Evolutionary conservation across 2,329 filamentous ascomycete species (phyloP).

Genomic region (Mariannaea elegans): DNA sequence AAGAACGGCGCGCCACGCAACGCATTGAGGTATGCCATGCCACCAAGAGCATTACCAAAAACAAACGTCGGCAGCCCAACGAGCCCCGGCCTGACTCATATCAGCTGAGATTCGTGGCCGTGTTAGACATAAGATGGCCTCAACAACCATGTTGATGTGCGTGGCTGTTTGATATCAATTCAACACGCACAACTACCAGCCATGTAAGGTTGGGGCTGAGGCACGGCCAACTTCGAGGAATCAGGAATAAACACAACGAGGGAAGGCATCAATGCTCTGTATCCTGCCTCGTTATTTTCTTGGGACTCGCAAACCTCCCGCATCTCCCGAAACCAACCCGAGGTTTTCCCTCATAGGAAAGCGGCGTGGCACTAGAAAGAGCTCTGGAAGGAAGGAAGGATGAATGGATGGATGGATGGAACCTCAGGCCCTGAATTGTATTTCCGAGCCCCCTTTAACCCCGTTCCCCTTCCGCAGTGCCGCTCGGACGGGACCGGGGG

Average conservation of each 20-base stretch:
- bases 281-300: not conserved
- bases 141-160: no score
- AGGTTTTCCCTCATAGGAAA: slow-evolving; percentile 12
- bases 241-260: no score
- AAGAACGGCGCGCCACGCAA: slow-evolving; percentile 8
- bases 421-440: slow-evolving; percentile 3
- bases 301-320: slow-evolving; percentile 8
- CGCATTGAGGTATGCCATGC: not conserved
- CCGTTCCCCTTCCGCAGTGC: not conserved
- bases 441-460: slow-evolving; percentile 10
- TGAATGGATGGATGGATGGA: slow-evolving; percentile 4
- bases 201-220: no score
- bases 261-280: not conserved
- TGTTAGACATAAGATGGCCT: no score
- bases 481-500: slow-evolving; percentile 10
- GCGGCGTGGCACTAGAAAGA: slow-evolving; percentile 9
- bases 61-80: not conserved
- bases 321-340: slow-evolving; percentile 7
- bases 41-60: slow-evolving; percentile 1
- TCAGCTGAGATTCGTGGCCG: no score
- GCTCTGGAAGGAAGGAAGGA: slow-evolving; percentile 8
- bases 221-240: no score
- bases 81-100: not conserved
- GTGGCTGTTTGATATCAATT: no score
- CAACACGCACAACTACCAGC: no score